These are phyloP conservation scores for Acmispon strigosus DNA, from an alignment of 306 rosid species.

Conservation along the genomic window DNA sequence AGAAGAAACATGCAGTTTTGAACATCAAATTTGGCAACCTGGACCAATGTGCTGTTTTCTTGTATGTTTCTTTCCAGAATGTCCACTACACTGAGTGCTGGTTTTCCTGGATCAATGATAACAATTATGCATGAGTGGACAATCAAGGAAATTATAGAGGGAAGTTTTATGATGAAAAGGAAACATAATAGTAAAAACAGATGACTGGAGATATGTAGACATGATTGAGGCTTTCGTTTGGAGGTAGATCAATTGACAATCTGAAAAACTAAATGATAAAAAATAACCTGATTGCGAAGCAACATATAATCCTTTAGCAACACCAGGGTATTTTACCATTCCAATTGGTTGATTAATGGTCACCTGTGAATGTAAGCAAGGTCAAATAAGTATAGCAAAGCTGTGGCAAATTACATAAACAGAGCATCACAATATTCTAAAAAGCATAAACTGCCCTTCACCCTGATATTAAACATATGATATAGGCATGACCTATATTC, in stretches of 20 bases:
- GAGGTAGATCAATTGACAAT: background rate
- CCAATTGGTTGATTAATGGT: slow-evolving; percentile 75
- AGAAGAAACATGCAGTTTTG: background rate
- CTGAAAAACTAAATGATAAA: background rate
- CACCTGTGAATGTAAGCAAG: slow-evolving; percentile 41
- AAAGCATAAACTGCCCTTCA: no score
- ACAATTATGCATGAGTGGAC: background rate
- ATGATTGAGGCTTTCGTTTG: background rate
- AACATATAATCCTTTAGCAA: slow-evolving; percentile 41
- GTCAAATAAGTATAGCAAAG: background rate
- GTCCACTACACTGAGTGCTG: slow-evolving; percentile 66
- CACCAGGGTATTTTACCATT: slow-evolving; percentile 71
- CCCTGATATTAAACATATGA: no score
- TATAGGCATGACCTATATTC: no score
- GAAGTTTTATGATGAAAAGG: background rate
- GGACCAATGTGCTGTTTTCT: slow-evolving; percentile 67
- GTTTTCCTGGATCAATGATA: slow-evolving; percentile 61
- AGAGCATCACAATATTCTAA: no score
- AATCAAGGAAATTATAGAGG: background rate
- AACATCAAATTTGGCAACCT: slow-evolving; percentile 41
- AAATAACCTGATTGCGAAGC: slow-evolving; percentile 40
- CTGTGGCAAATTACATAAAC: no score
- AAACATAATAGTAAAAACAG: background rate
- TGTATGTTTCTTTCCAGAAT: slow-evolving; percentile 56
- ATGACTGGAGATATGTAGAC: background rate